A percentile compares a stretch with the other conserved stretches of the same genome.
phyloP scores from a whole-genome alignment of 768 basidiomycete species.

The Russula ochroleuca region DNA sequence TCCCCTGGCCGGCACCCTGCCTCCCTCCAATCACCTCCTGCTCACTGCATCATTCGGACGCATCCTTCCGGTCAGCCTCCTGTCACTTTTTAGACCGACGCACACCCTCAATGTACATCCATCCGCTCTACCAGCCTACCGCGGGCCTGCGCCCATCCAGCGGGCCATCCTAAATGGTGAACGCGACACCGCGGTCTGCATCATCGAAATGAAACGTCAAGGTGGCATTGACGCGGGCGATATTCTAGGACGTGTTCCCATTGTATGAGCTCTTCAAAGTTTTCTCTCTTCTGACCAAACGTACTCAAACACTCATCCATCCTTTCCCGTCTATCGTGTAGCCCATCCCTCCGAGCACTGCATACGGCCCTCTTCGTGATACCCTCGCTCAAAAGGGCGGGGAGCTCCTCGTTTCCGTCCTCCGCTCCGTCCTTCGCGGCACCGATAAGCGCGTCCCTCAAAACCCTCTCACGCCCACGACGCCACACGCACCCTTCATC shows the following conservation, averaged over 20 bases:
- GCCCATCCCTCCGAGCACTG: slow-evolving; percentile 48
- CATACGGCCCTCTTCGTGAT: slow-evolving; percentile 55
- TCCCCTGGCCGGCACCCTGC: background rate
- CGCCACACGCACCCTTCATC: slow-evolving; percentile 58
- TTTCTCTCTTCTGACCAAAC: background rate
- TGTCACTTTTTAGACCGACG: slow-evolving; percentile 53
- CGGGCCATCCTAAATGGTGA: slow-evolving; percentile 69
- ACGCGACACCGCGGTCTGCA: slow-evolving; percentile 68
- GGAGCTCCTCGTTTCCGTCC: slow-evolving; percentile 60
- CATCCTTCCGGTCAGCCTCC: slow-evolving; percentile 61
- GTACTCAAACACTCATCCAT: background rate
- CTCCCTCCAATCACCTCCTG: slow-evolving; percentile 50
- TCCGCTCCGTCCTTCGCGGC: slow-evolving; percentile 58
- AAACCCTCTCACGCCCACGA: slow-evolving; percentile 22
- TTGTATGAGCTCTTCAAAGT: slow-evolving; percentile 42
- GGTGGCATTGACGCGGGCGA: slow-evolving; percentile 77
- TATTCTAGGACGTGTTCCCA: slow-evolving; percentile 51
- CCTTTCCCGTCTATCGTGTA: slow-evolving; percentile 32
- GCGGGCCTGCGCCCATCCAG: slow-evolving; percentile 92
- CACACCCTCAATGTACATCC: slow-evolving; percentile 85
- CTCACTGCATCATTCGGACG: slow-evolving; percentile 90
- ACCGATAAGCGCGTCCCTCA: slow-evolving; percentile 39
- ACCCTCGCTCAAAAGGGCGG: slow-evolving; percentile 62
- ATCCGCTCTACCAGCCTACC: slow-evolving; percentile 77
- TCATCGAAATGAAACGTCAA: slow-evolving; percentile 58